Evolutionary conservation across 2,329 filamentous ascomycete genomes (phyloP).

Genomic region (Pestalotiopsis sp.): DNA sequence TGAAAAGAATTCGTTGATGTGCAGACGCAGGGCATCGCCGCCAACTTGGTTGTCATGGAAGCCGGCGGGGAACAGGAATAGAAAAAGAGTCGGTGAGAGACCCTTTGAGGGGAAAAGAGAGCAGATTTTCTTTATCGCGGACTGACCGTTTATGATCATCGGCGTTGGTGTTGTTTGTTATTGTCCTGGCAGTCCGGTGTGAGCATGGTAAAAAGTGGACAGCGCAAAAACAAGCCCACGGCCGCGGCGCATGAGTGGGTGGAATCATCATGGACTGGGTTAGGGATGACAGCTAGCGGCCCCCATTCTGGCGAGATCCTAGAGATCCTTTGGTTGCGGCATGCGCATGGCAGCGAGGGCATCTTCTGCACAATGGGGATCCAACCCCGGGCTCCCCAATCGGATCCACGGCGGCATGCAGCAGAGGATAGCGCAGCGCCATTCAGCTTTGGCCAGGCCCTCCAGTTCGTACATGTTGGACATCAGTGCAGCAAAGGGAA

Average conservation of each 20-base stretch:
- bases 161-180: constrained; percentile 14
- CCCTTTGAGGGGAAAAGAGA: constrained; percentile 1
- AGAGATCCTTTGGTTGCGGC: constrained; percentile 12
- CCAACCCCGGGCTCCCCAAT: constrained; percentile 12
- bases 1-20: constrained; percentile 3
- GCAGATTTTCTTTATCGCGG: neutral
- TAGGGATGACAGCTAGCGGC: constrained; percentile 14
- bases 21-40: constrained; percentile 3
- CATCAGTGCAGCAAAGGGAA: constrained; percentile 30
- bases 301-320: neutral
- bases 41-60: constrained; percentile 10
- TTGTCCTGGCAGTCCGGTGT: constrained; percentile 2
- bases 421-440: constrained; percentile 3
- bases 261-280: constrained; percentile 6
- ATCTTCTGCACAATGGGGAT: constrained; percentile 2
- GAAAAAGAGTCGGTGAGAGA: constrained; percentile 17
- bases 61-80: neutral
- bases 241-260: constrained; percentile 11
- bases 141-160: constrained; percentile 8
- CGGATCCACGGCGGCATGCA: constrained; percentile 10
- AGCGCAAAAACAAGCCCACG: neutral
- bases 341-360: neutral
- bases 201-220: neutral
- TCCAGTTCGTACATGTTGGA: constrained; percentile 24
- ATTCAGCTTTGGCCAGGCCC: constrained; percentile 14